Conservation (phyloP, 1,139 yeast genomes). For the Kodamaea fungicola region DNA sequence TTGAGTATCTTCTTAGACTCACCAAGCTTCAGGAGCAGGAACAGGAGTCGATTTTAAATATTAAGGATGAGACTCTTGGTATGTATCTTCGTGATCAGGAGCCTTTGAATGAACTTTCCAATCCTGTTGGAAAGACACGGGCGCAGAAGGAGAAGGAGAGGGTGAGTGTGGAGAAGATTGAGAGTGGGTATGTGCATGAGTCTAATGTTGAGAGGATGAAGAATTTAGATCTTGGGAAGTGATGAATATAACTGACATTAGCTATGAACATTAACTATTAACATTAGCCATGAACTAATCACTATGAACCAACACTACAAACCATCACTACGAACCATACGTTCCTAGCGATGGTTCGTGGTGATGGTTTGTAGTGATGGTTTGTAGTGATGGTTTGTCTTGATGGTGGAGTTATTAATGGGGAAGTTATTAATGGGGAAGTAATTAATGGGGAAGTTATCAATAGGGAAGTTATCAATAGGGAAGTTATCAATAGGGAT, state of each 20-base stretch:
- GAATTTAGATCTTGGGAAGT: conserved; percentile 19
- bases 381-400: too few relatives aligned
- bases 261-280: too few relatives aligned
- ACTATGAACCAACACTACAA: too few relatives aligned
- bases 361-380: too few relatives aligned
- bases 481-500: too few relatives aligned
- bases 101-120: conserved; percentile 8
- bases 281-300: too few relatives aligned
- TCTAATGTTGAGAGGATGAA: conserved; percentile 37
- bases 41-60: conserved; percentile 48
- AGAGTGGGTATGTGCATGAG: conserved; percentile 23
- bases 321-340: too few relatives aligned
- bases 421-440: too few relatives aligned
- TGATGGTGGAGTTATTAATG: too few relatives aligned
- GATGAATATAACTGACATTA: background rate
- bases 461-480: too few relatives aligned
- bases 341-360: too few relatives aligned
- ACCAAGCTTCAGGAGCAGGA: conserved; percentile 63
- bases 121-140: conserved; percentile 19
- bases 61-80: conserved; percentile 66
- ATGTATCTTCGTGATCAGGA: conserved; percentile 53
- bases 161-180: conserved; percentile 11
- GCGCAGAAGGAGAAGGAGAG: conserved; percentile 12
- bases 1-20: conserved; percentile 65
- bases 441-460: too few relatives aligned